Evolutionary conservation across 306 rosid species (phyloP), one percentile per base, ranked within the genome.

Genomic region (Acacia acuminata): DNA sequence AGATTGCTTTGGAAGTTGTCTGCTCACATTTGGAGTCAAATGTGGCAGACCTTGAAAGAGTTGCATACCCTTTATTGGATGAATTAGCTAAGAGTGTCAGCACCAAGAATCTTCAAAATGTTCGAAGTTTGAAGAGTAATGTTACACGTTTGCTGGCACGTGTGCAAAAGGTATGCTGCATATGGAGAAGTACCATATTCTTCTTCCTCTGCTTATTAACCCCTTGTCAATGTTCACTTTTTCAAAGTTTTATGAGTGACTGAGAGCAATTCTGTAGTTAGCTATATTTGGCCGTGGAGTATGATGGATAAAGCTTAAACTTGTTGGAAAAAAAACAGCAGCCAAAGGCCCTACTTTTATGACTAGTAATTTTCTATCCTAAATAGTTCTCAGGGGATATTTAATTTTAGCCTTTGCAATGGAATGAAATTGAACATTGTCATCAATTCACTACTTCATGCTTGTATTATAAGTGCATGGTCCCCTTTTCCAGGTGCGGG

Each of bases 81-180:
- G 63, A 55, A 55, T 20, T 55, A 24, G 63, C 63, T n/a, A 88
- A 89, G 87, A 94, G 91, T 85, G 99, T 96, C 76, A 96, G 99
- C 87, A 94, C 99, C 79, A 96, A 92, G 84, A 96, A 96, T 90
- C 97, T 96, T 85, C 98, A 96, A 80, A 97, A 87, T 78, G 99
- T 96, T 68, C 77, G 99, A 50, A 96, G 98, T 84, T 88, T 96
- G 90, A 96, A 96, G 87, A 96, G 99, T 87, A 94, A 91, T 74
- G 94, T 96, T 82, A 96, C 99, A 0, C 94, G 94, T 14, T 86
- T 96, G 75, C 98, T 96, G 79, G 97, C 99, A 2, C 92, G 96
- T 0, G 99, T 96, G 80, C 99, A 96, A 32, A 96, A 96, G 99
- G 99, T 96, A 70, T 77, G 75, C 53, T 71, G 51, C 75, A 73